Evolutionary conservation across 2,329 filamentous ascomycete species (phyloP), one percentile per base, ranked within the genome.

Genomic region (Neobulgaria alba): DNA sequence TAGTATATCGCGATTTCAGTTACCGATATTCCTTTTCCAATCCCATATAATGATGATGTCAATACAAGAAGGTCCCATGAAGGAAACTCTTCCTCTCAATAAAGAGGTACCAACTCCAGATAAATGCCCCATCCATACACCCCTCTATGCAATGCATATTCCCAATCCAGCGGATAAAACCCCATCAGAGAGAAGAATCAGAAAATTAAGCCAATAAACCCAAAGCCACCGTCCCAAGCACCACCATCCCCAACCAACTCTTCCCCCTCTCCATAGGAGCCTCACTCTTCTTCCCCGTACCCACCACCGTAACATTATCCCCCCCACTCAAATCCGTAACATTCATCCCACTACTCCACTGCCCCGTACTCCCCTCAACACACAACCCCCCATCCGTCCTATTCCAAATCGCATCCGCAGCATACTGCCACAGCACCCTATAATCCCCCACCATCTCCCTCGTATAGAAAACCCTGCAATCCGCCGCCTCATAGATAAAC

Each of bases 381-480:
- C 62, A 65, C 16, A 53, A 41, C n/a, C n/a, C n/a, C n/a, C n/a
- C n/a, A 7, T 26, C 23, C 5, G 41, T 39, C 36, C 61, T 59
- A 5, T 46, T 63, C 64, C 65, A 69, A 0, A 60, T 57, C 2
- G 61, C 57, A 5, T 61, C 56, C 1, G 58, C 57, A 8, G 63
- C 65, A 29, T 60, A 61, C 18, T 57, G 59, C 77, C 77, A 81
- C 16, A 73, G 54, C 16, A 57, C 60, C 2, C 62, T 63, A 3
- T 71, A 65, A 35, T 75, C 66, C 5, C 66, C 57, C 20, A 72
- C 55, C 52, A 73, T 77, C 2, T 65, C 56, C n/a, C 63, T 55
- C 2, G 76, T 76, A 45, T 72, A 79, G 52, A 70, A 81, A 8
- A 80, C 58, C 2, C 75, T 64, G 50, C 77, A 82, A 50, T 76